Base-by-base conservation (phyloP, 2,329 filamentous ascomycete genomes). In the Diplocarpon rosae region DNA sequence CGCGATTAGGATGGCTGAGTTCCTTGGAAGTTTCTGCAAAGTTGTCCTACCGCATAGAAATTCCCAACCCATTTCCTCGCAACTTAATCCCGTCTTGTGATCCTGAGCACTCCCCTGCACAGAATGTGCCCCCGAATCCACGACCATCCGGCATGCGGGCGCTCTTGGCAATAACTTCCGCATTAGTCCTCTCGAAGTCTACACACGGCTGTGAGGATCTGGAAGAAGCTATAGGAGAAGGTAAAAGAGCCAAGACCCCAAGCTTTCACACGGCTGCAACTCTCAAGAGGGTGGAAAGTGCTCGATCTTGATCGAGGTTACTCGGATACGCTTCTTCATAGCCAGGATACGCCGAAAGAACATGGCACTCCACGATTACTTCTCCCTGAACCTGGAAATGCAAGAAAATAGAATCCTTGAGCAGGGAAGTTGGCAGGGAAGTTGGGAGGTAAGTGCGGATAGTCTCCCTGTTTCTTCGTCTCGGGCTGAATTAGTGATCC, bases 241-340 rank as follows among this genome's bases (percentile, higher is more conserved):
- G 34, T 27, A 37, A 43, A 43, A 32, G 10, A 37, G 34, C 41
- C 41, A 32, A 43, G 41, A 37, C 30, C 13, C 28, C 15, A 32
- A 30, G 28, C 27, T 43, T 24, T 27, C 27, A 36, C 31, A 20
- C 31, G 34, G 33, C 14, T 17, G n/a, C 8, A 2, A 37, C 17
- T 17, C 14, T 36, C 14, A 27, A 20, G 15, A 17, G 30, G 32
- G 28, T 15, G 28, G n/a, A 28, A 42, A 24, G 20, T 16, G 30
- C 41, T 37, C 35, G 33, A 42, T 31, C 33, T 43, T 29, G 33
- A 17, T 32, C 30, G 15, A 27, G 33, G 27, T 30, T 28, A 37
- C 27, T 29, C 31, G 13, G n/a, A 20, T 30, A 42, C 16, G 24
- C 15, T 15, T 24, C 30, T 36, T 15, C 41, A 37, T 14, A 28